These are phyloP conservation scores for Monosporascus sp. DNA, from an alignment of 2,329 filamentous ascomycete genomes.

Conservation along the genomic window DNA sequence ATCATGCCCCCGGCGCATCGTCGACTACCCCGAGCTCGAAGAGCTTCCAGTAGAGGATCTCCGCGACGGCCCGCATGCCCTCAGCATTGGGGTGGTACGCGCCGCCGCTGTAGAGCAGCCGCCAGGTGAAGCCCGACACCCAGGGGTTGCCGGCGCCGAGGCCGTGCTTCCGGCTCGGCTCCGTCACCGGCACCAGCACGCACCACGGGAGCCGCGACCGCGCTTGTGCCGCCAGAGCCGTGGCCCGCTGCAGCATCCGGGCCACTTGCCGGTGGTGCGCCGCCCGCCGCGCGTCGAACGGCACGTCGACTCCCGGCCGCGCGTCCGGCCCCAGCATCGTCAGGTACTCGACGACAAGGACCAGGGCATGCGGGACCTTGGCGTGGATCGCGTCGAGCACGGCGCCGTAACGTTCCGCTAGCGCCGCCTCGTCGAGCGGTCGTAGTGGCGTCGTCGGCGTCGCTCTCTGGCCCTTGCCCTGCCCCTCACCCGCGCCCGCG, in stretches of 20 bases:
- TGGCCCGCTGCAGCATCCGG: constrained; percentile 18
- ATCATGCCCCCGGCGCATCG: no score
- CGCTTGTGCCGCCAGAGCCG: constrained; percentile 11
- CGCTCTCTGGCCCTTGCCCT: no score
- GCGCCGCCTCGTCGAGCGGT: constrained; percentile 12
- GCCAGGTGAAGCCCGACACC: constrained; percentile 24
- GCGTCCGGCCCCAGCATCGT: constrained; percentile 26
- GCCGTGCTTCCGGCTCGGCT: constrained; percentile 19
- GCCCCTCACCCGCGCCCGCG: no score
- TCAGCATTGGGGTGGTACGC: constrained; percentile 25
- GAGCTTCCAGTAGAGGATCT: constrained; percentile 19
- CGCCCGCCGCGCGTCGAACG: constrained; percentile 20
- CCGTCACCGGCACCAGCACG: constrained; percentile 17
- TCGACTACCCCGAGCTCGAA: constrained; percentile 15
- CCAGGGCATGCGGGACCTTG: constrained; percentile 34
- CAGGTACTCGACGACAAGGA: constrained; percentile 37
- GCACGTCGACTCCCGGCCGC: constrained; percentile 17
- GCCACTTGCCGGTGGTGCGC: constrained; percentile 19
- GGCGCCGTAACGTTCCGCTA: constrained; percentile 19
- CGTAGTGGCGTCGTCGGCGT: neutral
- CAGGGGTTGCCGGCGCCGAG: constrained; percentile 22
- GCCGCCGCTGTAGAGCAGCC: constrained; percentile 15
- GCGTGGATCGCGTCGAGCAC: constrained; percentile 19
- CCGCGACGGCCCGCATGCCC: constrained; percentile 24
- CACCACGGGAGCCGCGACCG: constrained; percentile 22